Percentiles rank a stretch among this genome's conserved stretches.
Conservation (phyloP, 306 rosid species). For the Hylodesmum podocarpum region DNA sequence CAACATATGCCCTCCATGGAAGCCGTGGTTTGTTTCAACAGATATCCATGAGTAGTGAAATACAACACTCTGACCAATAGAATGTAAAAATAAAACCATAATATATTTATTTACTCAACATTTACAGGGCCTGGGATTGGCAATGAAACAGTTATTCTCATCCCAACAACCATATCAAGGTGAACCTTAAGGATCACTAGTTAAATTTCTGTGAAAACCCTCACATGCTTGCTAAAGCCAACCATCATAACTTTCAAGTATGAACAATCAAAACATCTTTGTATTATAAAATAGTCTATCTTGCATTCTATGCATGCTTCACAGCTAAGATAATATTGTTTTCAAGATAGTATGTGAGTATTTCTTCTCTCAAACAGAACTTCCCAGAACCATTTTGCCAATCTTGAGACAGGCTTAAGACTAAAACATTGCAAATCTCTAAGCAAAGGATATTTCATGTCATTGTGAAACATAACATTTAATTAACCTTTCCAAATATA, state of each 20-base stretch:
- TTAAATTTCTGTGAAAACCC: background rate
- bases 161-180: constrained; percentile 14
- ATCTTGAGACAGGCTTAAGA: constrained; percentile 11
- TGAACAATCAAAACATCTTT: background rate
- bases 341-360: background rate
- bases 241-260: background rate
- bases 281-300: background rate
- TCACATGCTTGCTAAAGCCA: constrained; percentile 13
- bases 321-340: background rate
- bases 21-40: background rate
- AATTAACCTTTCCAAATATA: background rate
- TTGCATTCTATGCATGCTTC: background rate
- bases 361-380: background rate
- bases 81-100: background rate
- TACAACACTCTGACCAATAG: background rate
- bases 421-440: background rate
- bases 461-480: background rate
- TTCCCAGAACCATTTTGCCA: background rate
- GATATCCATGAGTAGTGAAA: background rate
- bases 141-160: background rate
- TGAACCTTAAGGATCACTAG: constrained; percentile 8
- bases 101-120: background rate
- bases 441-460: constrained; percentile 14
- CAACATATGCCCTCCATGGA: background rate
- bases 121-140: background rate